Percentiles rank a stretch among this genome's conserved stretches.
Conservation (phyloP, 305 asterid genomes). For the Fraxinus paxiana region DNA sequence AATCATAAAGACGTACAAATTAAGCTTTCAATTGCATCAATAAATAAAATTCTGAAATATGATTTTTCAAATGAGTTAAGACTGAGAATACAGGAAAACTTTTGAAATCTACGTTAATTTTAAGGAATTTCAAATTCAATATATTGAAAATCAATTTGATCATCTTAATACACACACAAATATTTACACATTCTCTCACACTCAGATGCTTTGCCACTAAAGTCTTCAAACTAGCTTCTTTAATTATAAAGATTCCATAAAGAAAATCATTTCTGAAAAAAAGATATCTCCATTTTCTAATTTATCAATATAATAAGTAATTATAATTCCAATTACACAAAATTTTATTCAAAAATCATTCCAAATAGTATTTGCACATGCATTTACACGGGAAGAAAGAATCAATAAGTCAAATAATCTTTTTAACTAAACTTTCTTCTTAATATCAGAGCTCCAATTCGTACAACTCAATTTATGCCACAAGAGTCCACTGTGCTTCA, state of each 20-base stretch:
- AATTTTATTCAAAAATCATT: neutral
- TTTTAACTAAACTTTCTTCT: neutral
- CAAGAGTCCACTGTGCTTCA: neutral
- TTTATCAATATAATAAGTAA: neutral
- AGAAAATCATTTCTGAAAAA: neutral
- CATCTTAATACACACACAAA: slow-evolving; percentile 20
- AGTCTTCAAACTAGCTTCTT: neutral
- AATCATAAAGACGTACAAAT: slow-evolving; percentile 14
- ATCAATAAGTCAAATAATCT: neutral
- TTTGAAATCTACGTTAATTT: slow-evolving; percentile 20
- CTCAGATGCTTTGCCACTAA: neutral
- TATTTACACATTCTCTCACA: neutral
- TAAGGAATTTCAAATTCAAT: slow-evolving; percentile 40
- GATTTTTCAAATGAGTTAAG: neutral
- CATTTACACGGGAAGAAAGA: neutral
- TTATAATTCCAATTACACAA: neutral
- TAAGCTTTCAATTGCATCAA: neutral
- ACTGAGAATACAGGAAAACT: neutral
- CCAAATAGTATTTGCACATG: neutral
- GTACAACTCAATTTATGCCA: neutral
- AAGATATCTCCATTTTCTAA: neutral
- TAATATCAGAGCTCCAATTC: neutral
- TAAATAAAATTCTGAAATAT: neutral
- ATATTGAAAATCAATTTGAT: slow-evolving; percentile 42
- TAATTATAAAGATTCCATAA: neutral